Base-by-base conservation (phyloP, 768 basidiomycete species). In the Tulasnella sp. region DNA sequence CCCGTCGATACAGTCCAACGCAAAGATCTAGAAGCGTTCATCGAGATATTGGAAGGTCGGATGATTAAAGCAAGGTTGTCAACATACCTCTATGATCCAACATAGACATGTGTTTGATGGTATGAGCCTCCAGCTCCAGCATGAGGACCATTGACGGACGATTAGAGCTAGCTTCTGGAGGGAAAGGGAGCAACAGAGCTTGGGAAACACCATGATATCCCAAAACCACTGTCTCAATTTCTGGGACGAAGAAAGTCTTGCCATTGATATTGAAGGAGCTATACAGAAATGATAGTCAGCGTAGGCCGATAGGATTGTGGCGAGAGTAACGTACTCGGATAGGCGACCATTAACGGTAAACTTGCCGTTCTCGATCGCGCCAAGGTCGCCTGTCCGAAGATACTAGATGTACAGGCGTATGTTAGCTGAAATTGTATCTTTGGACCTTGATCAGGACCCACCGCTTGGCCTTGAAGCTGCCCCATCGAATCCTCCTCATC, bases 371-470 rank as follows among this genome's bases (percentile, higher is more conserved):
- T 72, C 71, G 12, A 72, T 18, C 6, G 36, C 36, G 5, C 71
- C 78, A 16, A 79, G 21, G 31, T 79, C 78, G 9, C 78, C 78
- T 5, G 78, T 79, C 27, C 78, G 40, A 18, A 79, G 52, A 38
- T 79, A 79, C 38, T 48, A 73, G 3, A n/a, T 40, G 18, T 38
- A 14, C 21, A 56, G 18, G 16, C 27, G 36, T 77, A 18, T 1
- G 38, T 77, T 16, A 44, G 19, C 21, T 24, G 38, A 5, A 3
- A 31, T 14, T 18, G 16, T 10, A 39, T 52, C 4, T 16, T 48
- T 77, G 16, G 36, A 9, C 24, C 9, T 1, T 3, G 71, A 5
- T 73, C 42, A 52, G 48, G 16, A 42, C 76, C 38, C 34, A 40
- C 56, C 58, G 71, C 56, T 27, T 52, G 72, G 12, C 16, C 78